Conservation (phyloP, 345 rosid genomes). For the Rhodamnia argentea region DNA sequence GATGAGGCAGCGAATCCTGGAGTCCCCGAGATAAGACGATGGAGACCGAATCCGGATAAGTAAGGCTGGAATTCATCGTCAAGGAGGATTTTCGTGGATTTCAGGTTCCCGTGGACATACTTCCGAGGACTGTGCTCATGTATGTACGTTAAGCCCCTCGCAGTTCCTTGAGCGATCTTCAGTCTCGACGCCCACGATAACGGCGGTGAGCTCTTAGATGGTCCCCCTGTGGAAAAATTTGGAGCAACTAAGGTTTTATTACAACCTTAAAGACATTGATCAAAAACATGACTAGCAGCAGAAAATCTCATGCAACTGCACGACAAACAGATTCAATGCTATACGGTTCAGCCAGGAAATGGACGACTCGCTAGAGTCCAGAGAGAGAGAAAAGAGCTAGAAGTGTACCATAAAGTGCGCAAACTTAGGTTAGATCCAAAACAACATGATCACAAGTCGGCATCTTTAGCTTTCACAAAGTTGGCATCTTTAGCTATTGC, state of each 20-base stretch:
- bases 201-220: constrained; percentile 28
- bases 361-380: background rate
- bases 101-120: constrained; percentile 69
- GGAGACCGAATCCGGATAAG: constrained; percentile 70
- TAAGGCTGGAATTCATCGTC: constrained; percentile 74
- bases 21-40: constrained; percentile 39
- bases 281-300: background rate
- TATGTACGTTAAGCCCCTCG: constrained; percentile 74
- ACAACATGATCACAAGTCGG: background rate
- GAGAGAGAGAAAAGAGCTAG: background rate
- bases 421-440: background rate
- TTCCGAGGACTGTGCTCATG: constrained; percentile 74
- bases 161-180: constrained; percentile 79
- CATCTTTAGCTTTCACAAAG: background rate
- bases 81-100: constrained; percentile 77
- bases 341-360: background rate
- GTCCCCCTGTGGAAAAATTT: constrained; percentile 33
- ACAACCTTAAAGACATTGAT: background rate
- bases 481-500: background rate
- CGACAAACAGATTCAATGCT: background rate
- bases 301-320: background rate
- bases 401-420: background rate
- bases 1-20: constrained; percentile 27
- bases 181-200: constrained; percentile 74
- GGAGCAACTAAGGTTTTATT: background rate